Evolutionary conservation across 1,284 basidiomycete genomes (phyloP).

Genomic region (Gomphus sp.): DNA sequence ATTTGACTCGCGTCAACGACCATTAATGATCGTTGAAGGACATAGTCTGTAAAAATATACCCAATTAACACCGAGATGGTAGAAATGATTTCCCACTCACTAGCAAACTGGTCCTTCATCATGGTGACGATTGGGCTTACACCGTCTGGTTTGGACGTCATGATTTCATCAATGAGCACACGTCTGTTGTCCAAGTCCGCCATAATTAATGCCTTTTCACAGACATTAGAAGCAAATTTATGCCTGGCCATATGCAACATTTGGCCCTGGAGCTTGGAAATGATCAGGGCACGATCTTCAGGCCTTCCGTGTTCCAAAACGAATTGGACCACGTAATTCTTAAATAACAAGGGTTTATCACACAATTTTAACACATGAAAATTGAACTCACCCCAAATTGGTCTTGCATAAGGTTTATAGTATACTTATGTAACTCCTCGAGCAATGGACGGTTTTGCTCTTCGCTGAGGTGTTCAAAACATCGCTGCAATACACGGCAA

Average conservation of each 20-base stretch:
- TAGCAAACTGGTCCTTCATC: constrained; percentile 90
- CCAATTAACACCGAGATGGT: constrained; percentile 6
- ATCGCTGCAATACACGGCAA: constrained; percentile 91
- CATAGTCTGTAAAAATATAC: constrained; percentile 49
- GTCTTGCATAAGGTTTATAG: constrained; percentile 71
- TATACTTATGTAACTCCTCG: constrained; percentile 76
- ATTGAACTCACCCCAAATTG: constrained; percentile 69
- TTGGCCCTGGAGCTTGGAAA: constrained; percentile 68
- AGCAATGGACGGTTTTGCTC: constrained; percentile 65
- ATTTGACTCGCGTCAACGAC: constrained; percentile 69
- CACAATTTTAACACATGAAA: constrained; percentile 4
- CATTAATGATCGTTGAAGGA: constrained; percentile 66
- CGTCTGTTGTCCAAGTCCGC: constrained; percentile 56
- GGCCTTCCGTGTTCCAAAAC: constrained; percentile 74
- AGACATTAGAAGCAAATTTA: constrained; percentile 97
- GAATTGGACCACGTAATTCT: constrained; percentile 97
- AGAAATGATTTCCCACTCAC: constrained; percentile 36
- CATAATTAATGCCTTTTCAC: constrained; percentile 82
- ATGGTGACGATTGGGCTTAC: constrained; percentile 60
- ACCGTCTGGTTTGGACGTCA: constrained; percentile 54
- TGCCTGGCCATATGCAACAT: constrained; percentile 78
- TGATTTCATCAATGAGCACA: constrained; percentile 73
- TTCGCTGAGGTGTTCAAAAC: constrained; percentile 78
- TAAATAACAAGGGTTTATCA: constrained; percentile 10
- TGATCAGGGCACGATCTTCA: constrained; percentile 62